Base-by-base conservation (phyloP, 108 stramenopile genomes). In the Schizochytrium sp. region DNA sequence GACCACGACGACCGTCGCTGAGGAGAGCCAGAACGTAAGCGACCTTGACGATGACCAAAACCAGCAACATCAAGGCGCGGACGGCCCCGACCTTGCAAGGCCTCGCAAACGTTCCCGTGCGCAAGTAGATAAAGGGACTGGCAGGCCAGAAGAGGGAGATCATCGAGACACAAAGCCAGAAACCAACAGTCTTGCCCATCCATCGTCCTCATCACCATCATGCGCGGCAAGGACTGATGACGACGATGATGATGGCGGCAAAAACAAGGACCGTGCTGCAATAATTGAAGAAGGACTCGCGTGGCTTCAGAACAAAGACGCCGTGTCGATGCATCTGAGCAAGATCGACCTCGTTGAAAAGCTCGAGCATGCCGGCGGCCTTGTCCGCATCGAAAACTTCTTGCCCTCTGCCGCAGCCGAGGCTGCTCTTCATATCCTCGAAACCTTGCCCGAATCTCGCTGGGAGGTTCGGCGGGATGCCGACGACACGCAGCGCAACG, bases 321-420 rank as follows among this genome's bases (percentile, higher is more conserved):
- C 63, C 41, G 63, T 69, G 14, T 23, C 14, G 14, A 18, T 23
- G 25, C 63, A 69, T 18, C 10, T 69, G 25, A 6, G 25, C 14
- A 53, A 53, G 45, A 25, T 83, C 3, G 76, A 83, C 28, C 45
- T 83, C 5, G 28, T 83, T 6, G 76, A 83, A 45, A 47, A 45
- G 23, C 51, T 83, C 23, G 51, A 83, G 45, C 6, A 47, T 6
- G n/a, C 48, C 45, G 76, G 51, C 12, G 76, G 76, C 23, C 76
- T 83, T 34, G 45, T 53, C 16, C 76, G 76, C n/a, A 47, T 83
- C 25, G 76, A 83, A 23, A 83, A 83, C 76, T 83, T 83, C 76
- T 83, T 83, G 76, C 76, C 76, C n/a, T 12, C 45, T 6, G 48
- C 19, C 45, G 76, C 51, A 18, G 76, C 76, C 51, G 76, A 83